Evolutionary conservation across 2,329 filamentous ascomycete genomes (phyloP).

Genomic region (Coleophoma cylindrospora): DNA sequence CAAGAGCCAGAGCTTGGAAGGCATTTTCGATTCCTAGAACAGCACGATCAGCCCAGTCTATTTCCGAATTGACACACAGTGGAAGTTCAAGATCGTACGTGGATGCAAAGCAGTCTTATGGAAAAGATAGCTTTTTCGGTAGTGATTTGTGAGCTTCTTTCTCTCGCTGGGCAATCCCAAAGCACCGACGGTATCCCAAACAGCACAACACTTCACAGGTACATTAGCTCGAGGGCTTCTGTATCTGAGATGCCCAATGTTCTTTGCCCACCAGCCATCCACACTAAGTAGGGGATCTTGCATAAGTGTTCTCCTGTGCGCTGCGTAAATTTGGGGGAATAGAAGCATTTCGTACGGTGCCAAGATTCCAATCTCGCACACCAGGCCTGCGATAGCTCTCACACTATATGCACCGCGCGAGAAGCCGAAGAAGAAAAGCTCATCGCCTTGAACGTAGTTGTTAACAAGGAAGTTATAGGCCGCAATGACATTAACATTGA

Average conservation of each 20-base stretch:
- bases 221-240: constrained; percentile 16
- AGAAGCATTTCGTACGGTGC: constrained; percentile 30
- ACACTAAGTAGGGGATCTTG: not conserved
- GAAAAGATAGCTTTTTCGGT: constrained; percentile 25
- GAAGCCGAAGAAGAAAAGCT: constrained; percentile 29
- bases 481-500: not conserved
- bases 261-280: not conserved
- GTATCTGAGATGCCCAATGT: not conserved
- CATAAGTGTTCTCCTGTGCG: not conserved
- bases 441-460: constrained; percentile 31
- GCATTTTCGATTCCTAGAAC: constrained; percentile 33
- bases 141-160: not conserved
- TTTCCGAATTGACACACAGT: no score
- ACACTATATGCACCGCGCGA: constrained; percentile 32
- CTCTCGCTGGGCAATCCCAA: not conserved
- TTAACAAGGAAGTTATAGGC: constrained; percentile 36
- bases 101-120: constrained; percentile 27
- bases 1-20: constrained; percentile 40
- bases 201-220: constrained; percentile 35
- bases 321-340: constrained; percentile 22
- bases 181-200: constrained; percentile 24
- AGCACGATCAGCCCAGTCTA: not conserved
- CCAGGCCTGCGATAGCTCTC: constrained; percentile 25
- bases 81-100: not conserved
- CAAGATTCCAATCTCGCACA: constrained; percentile 29